These are phyloP conservation scores for Aspergillus pseudoviridinutans DNA, from an alignment of 2,329 filamentous ascomycete genomes.

Conservation along the genomic window DNA sequence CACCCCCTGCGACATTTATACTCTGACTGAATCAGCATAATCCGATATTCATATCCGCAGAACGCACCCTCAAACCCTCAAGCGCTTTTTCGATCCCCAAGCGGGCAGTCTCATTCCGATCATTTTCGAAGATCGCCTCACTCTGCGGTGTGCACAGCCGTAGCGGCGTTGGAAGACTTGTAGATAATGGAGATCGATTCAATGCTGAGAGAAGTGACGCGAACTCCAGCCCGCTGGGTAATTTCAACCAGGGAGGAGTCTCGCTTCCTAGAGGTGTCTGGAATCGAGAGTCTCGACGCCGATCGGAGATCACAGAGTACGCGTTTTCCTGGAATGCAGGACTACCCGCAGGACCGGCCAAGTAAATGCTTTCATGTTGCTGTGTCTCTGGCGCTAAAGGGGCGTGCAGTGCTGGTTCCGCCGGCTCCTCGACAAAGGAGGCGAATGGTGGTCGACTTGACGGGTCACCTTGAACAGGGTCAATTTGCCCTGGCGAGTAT, in stretches of 20 bases:
- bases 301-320: background rate
- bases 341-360: background rate
- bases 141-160: background rate
- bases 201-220: background rate
- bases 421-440: background rate
- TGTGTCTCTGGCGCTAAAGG: background rate
- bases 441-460: background rate
- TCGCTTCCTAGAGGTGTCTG: background rate
- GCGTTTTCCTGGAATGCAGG: background rate
- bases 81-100: background rate
- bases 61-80: background rate
- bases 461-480: background rate
- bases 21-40: background rate
- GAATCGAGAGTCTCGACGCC: background rate
- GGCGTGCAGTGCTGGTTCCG: background rate
- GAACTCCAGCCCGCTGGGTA: background rate
- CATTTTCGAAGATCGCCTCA: background rate
- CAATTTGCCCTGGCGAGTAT: background rate
- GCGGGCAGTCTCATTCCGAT: background rate
- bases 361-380: background rate
- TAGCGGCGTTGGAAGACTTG: background rate
- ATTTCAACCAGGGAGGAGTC: background rate
- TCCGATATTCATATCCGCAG: background rate
- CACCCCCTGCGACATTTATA: background rate
- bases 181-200: background rate